phyloP scores from a whole-genome alignment of 306 rosid genomes.

The Prinsepia uniflora region DNA sequence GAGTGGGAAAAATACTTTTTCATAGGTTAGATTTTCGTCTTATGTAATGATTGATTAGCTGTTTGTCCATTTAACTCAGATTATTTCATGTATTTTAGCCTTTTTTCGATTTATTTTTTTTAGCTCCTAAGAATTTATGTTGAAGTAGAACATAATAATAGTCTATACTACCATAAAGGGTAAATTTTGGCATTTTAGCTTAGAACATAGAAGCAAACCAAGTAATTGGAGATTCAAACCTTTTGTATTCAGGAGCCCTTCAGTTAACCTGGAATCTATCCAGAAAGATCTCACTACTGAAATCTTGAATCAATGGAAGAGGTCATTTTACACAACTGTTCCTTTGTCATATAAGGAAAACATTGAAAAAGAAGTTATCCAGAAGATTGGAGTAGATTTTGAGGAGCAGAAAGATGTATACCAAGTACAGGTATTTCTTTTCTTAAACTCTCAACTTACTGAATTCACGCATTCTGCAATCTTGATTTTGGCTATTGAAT shows the following conservation, averaged over 20 bases:
- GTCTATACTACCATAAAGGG: background rate
- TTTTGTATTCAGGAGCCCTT: conserved; percentile 23
- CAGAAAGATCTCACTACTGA: conserved; percentile 10
- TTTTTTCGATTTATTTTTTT: background rate
- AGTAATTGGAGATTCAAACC: background rate
- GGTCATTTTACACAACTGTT: conserved; percentile 32
- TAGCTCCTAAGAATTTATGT: background rate
- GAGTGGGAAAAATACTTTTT: conserved; percentile 46
- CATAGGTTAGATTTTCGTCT: conserved; percentile 28
- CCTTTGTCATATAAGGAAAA: conserved; percentile 33
- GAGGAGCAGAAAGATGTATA: conserved; percentile 41
- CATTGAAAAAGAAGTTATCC: conserved; percentile 18
- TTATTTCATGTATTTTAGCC: background rate
- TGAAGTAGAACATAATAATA: background rate
- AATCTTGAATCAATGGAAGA: conserved; percentile 21
- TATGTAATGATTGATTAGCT: background rate
- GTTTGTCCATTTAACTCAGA: conserved; percentile 2
- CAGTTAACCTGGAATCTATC: conserved; percentile 19
- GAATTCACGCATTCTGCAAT: background rate
- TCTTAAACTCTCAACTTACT: background rate
- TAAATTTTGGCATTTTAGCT: background rate
- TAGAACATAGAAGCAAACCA: background rate
- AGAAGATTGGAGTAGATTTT: conserved; percentile 30
- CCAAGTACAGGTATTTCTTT: conserved; percentile 37
- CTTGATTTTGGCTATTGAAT: conserved; percentile 1